Evolutionary conservation across 257 asterid species (phyloP).

Genomic region (Ballota nigra): DNA sequence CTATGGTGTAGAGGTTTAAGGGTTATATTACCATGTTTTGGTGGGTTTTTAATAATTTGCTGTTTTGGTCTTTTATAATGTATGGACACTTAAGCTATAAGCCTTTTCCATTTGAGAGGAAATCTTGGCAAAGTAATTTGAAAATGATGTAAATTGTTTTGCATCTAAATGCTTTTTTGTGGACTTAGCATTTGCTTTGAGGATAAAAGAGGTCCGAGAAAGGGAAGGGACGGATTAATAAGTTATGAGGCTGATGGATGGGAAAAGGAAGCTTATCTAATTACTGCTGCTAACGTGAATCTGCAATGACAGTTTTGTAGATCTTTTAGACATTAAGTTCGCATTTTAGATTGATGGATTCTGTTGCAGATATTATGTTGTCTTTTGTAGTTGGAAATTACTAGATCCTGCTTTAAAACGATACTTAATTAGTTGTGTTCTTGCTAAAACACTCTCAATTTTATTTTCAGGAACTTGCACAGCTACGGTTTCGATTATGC

Average conservation of each 20-base stretch:
- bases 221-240: conserved; percentile 3
- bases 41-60: background rate
- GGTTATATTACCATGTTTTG: background rate
- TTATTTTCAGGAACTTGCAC: conserved; percentile 72
- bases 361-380: conserved; percentile 2
- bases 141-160: background rate
- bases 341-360: conserved; percentile 16
- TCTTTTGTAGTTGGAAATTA: conserved; percentile 16
- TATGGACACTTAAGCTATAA: background rate
- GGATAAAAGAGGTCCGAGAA: background rate
- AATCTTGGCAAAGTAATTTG: background rate
- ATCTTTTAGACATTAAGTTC: background rate
- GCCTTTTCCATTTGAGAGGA: conserved; percentile 4
- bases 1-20: background rate
- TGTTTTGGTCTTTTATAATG: background rate
- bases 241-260: conserved; percentile 1
- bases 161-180: conserved; percentile 11
- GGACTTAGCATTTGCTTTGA: conserved; percentile 5
- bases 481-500: conserved; percentile 73
- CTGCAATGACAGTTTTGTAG: background rate
- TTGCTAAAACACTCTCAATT: conserved; percentile 23
- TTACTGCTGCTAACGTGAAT: background rate
- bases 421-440: conserved; percentile 9
- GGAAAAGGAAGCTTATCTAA: background rate
- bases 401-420: background rate